Percentiles rank a stretch among this genome's conserved stretches.
phyloP scores from a whole-genome alignment of 106 monocot species.

The Cymbidium sinense region DNA sequence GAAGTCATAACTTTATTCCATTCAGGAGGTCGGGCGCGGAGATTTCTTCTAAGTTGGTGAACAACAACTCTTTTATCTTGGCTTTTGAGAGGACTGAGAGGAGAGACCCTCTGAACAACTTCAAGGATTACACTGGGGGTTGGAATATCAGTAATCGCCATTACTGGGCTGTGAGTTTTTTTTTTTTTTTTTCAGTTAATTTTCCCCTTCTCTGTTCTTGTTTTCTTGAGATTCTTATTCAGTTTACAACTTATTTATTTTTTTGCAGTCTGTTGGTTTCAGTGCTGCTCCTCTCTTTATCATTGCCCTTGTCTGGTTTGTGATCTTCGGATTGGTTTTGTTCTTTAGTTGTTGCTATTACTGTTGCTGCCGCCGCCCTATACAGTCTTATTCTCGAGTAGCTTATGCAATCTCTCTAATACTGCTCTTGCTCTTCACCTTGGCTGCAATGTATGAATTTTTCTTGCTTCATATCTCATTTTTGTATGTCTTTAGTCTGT shows the following conservation, averaged over 20 bases:
- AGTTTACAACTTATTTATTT: not conserved
- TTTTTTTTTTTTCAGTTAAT: not conserved
- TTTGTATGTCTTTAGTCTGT: not conserved
- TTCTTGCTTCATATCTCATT: not conserved
- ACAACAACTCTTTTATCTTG: constrained; percentile 42
- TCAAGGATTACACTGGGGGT: constrained; percentile 61
- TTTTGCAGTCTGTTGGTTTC: constrained; percentile 62
- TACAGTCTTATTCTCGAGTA: constrained; percentile 34
- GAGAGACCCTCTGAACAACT: constrained; percentile 55
- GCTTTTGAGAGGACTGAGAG: constrained; percentile 63
- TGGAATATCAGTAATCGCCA: constrained; percentile 87
- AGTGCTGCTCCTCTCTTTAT: constrained; percentile 56
- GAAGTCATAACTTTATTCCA: constrained; percentile 11
- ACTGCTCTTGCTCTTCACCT: constrained; percentile 38
- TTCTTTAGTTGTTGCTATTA: constrained; percentile 42
- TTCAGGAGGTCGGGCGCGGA: constrained; percentile 32
- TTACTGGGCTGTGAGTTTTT: constrained; percentile 82
- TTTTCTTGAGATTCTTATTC: not conserved
- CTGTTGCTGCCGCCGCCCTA: constrained; percentile 38
- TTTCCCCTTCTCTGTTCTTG: not conserved
- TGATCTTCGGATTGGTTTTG: constrained; percentile 54
- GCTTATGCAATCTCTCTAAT: constrained; percentile 42
- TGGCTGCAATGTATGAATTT: constrained; percentile 30
- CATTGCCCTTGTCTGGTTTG: constrained; percentile 48
- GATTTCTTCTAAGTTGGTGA: not conserved